A percentile compares a stretch with the other conserved stretches of the same genome.
These are phyloP conservation scores for Pistacia vera DNA, from an alignment of 345 rosid genomes.

Conservation along the genomic window DNA sequence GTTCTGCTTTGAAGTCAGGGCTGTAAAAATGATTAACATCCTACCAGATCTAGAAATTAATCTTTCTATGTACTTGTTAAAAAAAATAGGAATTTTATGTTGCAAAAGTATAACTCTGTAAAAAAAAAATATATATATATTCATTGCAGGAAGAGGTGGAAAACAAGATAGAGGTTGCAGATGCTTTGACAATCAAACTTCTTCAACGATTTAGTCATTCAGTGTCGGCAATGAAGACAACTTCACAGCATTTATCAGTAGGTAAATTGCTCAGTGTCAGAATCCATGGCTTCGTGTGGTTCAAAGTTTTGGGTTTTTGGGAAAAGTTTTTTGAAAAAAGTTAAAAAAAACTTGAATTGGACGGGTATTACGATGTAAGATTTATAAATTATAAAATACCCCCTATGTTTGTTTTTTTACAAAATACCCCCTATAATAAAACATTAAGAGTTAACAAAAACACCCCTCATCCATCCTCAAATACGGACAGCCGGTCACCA, in stretches of 20 bases:
- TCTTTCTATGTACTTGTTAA: background rate
- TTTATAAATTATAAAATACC: too few relatives aligned
- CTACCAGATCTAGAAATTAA: background rate
- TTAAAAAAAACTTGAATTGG: too few relatives aligned
- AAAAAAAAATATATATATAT: background rate
- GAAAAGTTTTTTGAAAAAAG: too few relatives aligned
- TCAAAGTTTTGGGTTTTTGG: too few relatives aligned
- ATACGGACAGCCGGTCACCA: too few relatives aligned
- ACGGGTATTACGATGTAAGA: too few relatives aligned
- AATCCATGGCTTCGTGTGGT: too few relatives aligned
- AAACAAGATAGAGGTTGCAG: constrained; percentile 89
- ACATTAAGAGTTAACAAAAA: too few relatives aligned
- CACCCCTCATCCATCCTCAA: too few relatives aligned
- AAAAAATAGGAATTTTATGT: background rate
- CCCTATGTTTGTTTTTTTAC: too few relatives aligned
- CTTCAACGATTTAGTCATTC: constrained; percentile 77
- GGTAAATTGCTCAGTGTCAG: constrained; percentile 41
- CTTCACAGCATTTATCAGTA: constrained; percentile 79
- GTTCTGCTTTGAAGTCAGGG: background rate
- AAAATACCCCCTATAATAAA: too few relatives aligned
- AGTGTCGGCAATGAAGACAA: constrained; percentile 69
- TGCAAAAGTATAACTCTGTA: constrained; percentile 8
- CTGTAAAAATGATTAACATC: background rate
- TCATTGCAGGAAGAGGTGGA: constrained; percentile 79
- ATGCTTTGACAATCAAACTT: constrained; percentile 91